Conservation (phyloP, 1,284 basidiomycete genomes). For the Blastosporella zonata region DNA sequence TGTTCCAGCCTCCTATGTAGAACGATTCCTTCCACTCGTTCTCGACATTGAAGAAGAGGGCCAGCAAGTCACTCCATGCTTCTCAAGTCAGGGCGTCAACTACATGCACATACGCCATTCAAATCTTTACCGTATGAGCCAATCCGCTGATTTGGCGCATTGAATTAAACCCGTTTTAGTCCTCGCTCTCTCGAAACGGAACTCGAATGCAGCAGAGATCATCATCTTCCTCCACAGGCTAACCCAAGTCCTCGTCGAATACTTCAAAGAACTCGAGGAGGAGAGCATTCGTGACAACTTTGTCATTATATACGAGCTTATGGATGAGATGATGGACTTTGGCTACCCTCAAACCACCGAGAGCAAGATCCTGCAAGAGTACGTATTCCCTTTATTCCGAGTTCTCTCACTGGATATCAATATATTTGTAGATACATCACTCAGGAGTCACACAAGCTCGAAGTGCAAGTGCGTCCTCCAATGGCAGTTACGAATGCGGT, state of each 20-base stretch:
- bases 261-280: constrained; percentile 99
- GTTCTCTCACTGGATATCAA: not conserved
- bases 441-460: constrained; percentile 97
- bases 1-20: constrained; percentile 85
- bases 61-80: constrained; percentile 92
- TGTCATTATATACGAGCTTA: constrained; percentile 94
- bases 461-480: constrained; percentile 93
- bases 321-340: constrained; percentile 99
- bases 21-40: constrained; percentile 91
- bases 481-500: constrained; percentile 99
- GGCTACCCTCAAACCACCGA: constrained; percentile 99
- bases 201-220: constrained; percentile 94
- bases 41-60: constrained; percentile 98
- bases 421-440: constrained; percentile 84
- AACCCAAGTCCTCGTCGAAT: constrained; percentile 87
- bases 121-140: constrained; percentile 86
- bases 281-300: constrained; percentile 99
- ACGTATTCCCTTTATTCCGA: constrained; percentile 29
- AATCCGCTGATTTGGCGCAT: not conserved
- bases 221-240: constrained; percentile 97
- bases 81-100: constrained; percentile 91
- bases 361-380: constrained; percentile 98
- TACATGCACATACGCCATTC: constrained; percentile 99
- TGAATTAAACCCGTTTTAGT: constrained; percentile 47
- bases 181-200: constrained; percentile 93